Percentiles rank a stretch among this genome's conserved stretches.
Evolutionary conservation across 2,329 filamentous ascomycete genomes (phyloP).

Genomic region (Ophiocordyceps unilateralis): DNA sequence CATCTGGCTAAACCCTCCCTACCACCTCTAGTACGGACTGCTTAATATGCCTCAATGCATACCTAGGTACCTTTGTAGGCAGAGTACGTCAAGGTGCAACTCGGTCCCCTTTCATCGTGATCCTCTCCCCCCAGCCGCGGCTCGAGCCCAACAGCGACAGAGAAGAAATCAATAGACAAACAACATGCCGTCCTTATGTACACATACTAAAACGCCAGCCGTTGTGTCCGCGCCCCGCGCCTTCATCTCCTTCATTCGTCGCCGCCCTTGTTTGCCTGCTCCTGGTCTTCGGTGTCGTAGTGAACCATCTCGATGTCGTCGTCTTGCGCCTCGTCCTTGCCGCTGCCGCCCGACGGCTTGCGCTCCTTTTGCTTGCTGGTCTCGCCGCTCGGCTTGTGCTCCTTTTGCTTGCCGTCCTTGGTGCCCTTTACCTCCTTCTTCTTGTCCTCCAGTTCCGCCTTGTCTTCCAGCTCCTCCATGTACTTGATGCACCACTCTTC

Average conservation of each 20-base stretch:
- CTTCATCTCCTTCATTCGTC: constrained; percentile 15
- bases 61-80: too few relatives aligned
- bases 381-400: constrained; percentile 9
- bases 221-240: too few relatives aligned
- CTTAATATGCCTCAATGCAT: too few relatives aligned
- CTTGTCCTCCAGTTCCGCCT: neutral
- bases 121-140: too few relatives aligned
- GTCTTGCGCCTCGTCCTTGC: constrained; percentile 20
- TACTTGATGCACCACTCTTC: constrained; percentile 27
- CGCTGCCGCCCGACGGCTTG: constrained; percentile 4
- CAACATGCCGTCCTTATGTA: too few relatives aligned
- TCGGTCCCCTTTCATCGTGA: too few relatives aligned
- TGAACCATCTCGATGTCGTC: constrained; percentile 32
- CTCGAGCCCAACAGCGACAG: too few relatives aligned
- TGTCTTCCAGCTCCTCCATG: constrained; percentile 9
- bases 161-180: too few relatives aligned
- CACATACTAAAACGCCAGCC: too few relatives aligned
- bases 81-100: too few relatives aligned
- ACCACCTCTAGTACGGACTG: too few relatives aligned
- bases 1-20: too few relatives aligned
- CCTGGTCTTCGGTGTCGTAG: constrained; percentile 25
- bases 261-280: constrained; percentile 16
- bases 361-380: constrained; percentile 5
- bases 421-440: constrained; percentile 9
- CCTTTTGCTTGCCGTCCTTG: constrained; percentile 2